Percentiles rank a stretch among this genome's conserved stretches.
These are phyloP conservation scores for Epichloe coenophiala DNA, from an alignment of 2,329 filamentous ascomycete species.

Conservation along the genomic window DNA sequence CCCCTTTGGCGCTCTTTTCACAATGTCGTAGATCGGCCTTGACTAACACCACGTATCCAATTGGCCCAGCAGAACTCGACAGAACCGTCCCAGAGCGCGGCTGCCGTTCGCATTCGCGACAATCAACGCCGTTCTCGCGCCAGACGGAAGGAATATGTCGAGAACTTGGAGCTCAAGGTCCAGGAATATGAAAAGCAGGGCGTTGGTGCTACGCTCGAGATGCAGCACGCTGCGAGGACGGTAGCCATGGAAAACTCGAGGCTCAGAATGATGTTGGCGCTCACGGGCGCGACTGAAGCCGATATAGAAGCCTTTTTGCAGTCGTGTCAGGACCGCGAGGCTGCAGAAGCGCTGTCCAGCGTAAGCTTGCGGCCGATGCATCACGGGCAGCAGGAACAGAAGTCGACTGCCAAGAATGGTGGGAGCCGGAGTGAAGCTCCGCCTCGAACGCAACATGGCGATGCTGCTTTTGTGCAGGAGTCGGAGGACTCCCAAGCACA, in stretches of 20 bases:
- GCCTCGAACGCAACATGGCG: neutral
- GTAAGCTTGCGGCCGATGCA: constrained; percentile 5
- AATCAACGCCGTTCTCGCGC: constrained; percentile 41
- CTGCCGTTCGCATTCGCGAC: constrained; percentile 29
- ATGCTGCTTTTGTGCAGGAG: neutral
- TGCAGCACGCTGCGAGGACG: constrained; percentile 38
- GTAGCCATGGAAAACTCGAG: constrained; percentile 35
- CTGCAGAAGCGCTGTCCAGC: constrained; percentile 13
- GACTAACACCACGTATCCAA: neutral
- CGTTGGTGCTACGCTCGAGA: constrained; percentile 34
- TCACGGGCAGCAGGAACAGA: constrained; percentile 1
- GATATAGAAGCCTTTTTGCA: constrained; percentile 27
- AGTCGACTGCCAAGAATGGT: neutral
- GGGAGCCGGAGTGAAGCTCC: neutral
- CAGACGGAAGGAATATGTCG: constrained; percentile 35
- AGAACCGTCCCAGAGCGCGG: constrained; percentile 15
- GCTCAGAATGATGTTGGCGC: constrained; percentile 28
- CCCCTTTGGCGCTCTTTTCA: neutral
- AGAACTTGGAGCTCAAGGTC: constrained; percentile 31
- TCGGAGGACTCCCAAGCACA: neutral
- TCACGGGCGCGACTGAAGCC: constrained; percentile 23
- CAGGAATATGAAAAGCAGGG: constrained; percentile 34
- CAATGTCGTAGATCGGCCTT: neutral
- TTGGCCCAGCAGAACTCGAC: constrained; percentile 4
- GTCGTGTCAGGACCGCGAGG: constrained; percentile 20